A percentile compares a stretch with the other conserved stretches of the same genome.
Conservation (phyloP, 2,329 filamentous ascomycete genomes). For the Sclerotinia spermophila region DNA sequence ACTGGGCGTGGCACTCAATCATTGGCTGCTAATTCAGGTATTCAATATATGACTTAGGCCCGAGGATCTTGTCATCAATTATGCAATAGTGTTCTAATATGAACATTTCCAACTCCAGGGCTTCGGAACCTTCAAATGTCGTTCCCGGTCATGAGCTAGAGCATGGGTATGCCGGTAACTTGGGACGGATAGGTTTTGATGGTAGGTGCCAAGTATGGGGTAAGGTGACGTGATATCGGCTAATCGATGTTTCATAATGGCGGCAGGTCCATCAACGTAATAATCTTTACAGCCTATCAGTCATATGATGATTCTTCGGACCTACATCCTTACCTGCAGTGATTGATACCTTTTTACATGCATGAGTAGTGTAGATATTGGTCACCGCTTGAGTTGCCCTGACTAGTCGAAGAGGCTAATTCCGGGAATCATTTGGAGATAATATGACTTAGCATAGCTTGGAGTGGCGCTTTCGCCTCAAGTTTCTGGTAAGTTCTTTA, state of each 20-base stretch:
- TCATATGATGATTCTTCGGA: background rate
- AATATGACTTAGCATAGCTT: background rate
- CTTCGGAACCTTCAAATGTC: background rate
- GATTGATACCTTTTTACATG: background rate
- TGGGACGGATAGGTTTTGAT: background rate
- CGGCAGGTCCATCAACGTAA: background rate
- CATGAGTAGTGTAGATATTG: background rate
- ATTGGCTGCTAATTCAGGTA: background rate
- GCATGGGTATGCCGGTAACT: background rate
- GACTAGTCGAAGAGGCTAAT: background rate
- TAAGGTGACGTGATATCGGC: background rate
- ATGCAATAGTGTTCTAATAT: background rate
- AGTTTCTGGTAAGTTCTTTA: background rate
- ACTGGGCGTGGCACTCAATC: background rate
- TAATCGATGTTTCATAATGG: constrained; percentile 3
- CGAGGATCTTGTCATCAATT: background rate
- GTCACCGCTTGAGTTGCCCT: background rate
- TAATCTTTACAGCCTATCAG: background rate
- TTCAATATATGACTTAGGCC: no score
- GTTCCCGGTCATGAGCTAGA: background rate
- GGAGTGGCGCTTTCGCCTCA: background rate
- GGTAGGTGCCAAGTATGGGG: background rate
- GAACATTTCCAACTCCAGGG: background rate
- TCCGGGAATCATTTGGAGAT: background rate
- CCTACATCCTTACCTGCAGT: background rate